These are phyloP conservation scores for Geotrichum citri-aurantii DNA, from an alignment of 1,139 yeast genomes.

Conservation along the genomic window DNA sequence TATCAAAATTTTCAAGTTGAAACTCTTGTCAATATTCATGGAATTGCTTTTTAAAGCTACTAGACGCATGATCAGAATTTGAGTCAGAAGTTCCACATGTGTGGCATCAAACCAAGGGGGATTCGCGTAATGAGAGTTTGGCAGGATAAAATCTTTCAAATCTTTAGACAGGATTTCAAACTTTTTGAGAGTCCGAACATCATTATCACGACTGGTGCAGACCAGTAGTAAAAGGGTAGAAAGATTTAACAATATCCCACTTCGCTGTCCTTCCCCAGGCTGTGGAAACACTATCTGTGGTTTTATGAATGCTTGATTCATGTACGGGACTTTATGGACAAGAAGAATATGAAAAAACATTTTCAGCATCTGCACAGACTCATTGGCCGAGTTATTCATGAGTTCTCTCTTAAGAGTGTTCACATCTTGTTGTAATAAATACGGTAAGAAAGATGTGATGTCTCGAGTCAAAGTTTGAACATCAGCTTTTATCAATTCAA, in stretches of 20 bases:
- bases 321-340: slow-evolving; percentile 8
- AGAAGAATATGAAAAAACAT: background rate
- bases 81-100: background rate
- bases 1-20: background rate
- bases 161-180: background rate
- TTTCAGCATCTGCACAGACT: background rate
- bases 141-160: background rate
- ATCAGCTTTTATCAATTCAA: slow-evolving; percentile 4
- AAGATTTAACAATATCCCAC: slow-evolving; percentile 4
- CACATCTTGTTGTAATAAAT: slow-evolving; percentile 1
- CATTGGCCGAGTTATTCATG: background rate
- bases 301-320: background rate
- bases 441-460: background rate
- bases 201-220: background rate
- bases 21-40: background rate
- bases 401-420: background rate
- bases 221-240: slow-evolving; percentile 6
- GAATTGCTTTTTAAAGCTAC: background rate
- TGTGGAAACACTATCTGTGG: slow-evolving; percentile 4
- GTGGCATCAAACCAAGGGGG: background rate
- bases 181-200: background rate
- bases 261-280: background rate
- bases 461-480: background rate
- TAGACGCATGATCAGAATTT: background rate
- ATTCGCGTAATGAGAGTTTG: background rate